Base-by-base conservation (phyloP, 106 monocot species). In the Hemerocallis citrina region DNA sequence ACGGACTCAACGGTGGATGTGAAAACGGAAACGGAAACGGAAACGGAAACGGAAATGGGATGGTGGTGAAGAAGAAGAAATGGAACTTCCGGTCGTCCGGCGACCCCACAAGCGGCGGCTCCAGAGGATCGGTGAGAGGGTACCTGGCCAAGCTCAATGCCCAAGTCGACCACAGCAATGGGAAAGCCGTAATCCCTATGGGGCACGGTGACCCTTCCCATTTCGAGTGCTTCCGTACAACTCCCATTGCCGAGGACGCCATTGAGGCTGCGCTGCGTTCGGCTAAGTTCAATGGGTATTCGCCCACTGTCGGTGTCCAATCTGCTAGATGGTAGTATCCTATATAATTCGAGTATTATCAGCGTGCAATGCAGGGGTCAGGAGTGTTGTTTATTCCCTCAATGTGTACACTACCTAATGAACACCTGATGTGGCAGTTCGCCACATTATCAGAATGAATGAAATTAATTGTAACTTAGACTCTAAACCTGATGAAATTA, bases 151-250 rank as follows among this genome's bases (percentile, higher is more conserved):
- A n/a, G 54, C 14, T 78, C 66, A 37, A 38, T 48, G 30, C 74
- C 41, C 34, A 21, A 13, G 31, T 81, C 48, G 71, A 68, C 35
- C 4, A 31, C 5, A 40, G 12, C 4, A 51, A 68, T 9, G 68
- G 25, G 25, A 33, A 66, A 52, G 65, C 75, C 12, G 32, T 67
- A 42, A 66, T 89, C 38, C 77, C 80, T 9, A 67, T 89, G 45
- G 80, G 74, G 35, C 80, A 89, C 62, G 88, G 84, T 4, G 80
- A 89, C n/a, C 88, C 88, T 14, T 89, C 88, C 2, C 33, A 10
- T 39, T 89, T 74, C 76, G 68, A 73, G 5, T 80, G 80, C 65
- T 89, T 89, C 74, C 72, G 84, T 12, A 89, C 88, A 43, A 44
- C 67, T 12, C 36, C 70, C 22, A 73, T 9, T 12, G 88, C 77